Base-by-base conservation (phyloP, 768 basidiomycete genomes). In the Pleurotus pulmonarius region DNA sequence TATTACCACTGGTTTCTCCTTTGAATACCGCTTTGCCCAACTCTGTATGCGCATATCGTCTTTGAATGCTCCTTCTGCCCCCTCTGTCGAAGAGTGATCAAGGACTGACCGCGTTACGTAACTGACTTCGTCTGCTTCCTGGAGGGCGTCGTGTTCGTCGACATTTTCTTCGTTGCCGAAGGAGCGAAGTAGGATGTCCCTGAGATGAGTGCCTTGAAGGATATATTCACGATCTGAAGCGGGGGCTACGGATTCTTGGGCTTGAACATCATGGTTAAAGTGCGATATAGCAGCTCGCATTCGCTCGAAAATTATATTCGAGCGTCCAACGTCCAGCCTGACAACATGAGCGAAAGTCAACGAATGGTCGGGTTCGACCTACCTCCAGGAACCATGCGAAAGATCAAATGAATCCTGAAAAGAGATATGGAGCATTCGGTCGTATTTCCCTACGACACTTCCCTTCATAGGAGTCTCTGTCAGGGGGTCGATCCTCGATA, bases 1-100 rank as follows among this genome's bases (percentile, higher is more conserved):
- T 3, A 93, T 69, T 7, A 72, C 73, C 25, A 94, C 64, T 0
- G 93, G 90, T 51, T 83, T 67, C 6, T 69, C 64, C 16, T 65
- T 70, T 13, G 79, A 76, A 69, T 95, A 86, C 46, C 94, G 78
- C 56, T 72, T 72, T 6, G 85, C 87, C 94, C 94, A 96, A 63
- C 87, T 91, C 59, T 83, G 82, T 39, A 97, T 88, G 45, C 83
- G 74, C 72, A 87, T 80, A 64, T 97, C 86, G 20, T 86, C 75
- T 57, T 75, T 77, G 69, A 96, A 88, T 8, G 82, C 75, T 13
- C 86, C 84, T 25, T 61, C 54, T 39, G 38, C 22, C 58, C 56
- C 38, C 49, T 58, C 49, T 59, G 44, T 41, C 18, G 51, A n/a
- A 3, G 61, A 64, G 57, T 76, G 78, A 43, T 75, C 78, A 43